Evolutionary conservation across 148 eudicot genomes (phyloP).

Genomic region (Silene conica): DNA sequence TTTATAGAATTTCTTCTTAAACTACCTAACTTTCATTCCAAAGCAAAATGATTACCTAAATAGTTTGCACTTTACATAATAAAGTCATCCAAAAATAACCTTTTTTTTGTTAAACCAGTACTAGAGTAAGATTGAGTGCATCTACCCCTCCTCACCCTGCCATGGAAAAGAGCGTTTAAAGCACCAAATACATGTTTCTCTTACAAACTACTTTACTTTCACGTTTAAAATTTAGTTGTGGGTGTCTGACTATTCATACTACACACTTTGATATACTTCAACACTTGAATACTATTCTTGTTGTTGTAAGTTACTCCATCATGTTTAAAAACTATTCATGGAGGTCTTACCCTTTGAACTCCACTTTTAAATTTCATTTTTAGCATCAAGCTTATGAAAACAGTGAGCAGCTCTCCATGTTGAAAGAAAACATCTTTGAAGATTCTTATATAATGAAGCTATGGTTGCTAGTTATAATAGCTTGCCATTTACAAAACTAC

Average conservation of each 20-base stretch:
- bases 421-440: too few relatives aligned
- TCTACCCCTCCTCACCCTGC: background rate
- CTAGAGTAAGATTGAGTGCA: background rate
- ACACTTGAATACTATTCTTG: too few relatives aligned
- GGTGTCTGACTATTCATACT: background rate
- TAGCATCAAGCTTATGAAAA: too few relatives aligned
- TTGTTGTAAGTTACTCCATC: too few relatives aligned
- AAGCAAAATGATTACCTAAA: background rate
- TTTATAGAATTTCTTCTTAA: background rate
- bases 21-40: background rate
- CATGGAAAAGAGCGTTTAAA: background rate
- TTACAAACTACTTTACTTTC: slow-evolving; percentile 2
- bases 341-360: too few relatives aligned
- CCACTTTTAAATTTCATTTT: too few relatives aligned
- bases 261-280: background rate
- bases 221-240: background rate
- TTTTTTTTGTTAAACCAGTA: background rate
- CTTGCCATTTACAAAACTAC: too few relatives aligned
- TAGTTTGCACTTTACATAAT: background rate
- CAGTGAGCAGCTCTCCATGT: too few relatives aligned
- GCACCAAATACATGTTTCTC: background rate
- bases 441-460: too few relatives aligned
- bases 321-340: too few relatives aligned
- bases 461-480: too few relatives aligned
- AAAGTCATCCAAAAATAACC: background rate